Base-by-base conservation (phyloP, 768 basidiomycete species). In the Russula sp. region DNA sequence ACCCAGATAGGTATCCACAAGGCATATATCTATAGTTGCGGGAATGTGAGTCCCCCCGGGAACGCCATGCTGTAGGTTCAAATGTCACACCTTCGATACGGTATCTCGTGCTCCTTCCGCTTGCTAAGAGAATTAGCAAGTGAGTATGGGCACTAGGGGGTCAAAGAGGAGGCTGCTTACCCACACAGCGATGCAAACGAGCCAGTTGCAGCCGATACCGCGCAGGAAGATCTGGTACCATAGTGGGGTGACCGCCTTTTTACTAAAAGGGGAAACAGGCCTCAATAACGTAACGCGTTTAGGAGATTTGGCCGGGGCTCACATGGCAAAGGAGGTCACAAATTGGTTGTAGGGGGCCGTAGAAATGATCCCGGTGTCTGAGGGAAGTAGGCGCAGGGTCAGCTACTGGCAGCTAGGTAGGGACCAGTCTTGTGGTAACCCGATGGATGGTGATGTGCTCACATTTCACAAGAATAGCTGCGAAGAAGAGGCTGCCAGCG, bases 1-100 rank as follows among this genome's bases (percentile, higher is more conserved):
- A 89, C 85, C 85, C 86, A 89, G 63, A 89, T 88, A 6, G 88
- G 88, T 59, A 89, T 81, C 88, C 87, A 89, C 53, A 82, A 77
- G 0, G 83, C 82, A 61, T 84, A 74, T 44, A 89, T 77, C 80
- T 85, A 53, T 55, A 10, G 54, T 32, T 22, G 39, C 59, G 10
- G 58, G 58, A 57, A 44, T 10, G 6, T 35, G 34, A 22, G n/a
- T 34, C 51, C 13, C 18, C 16, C 6, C n/a, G 45, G 20, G 45
- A 20, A 20, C 10, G n/a, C 4, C 2, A 47, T 16, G 8, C 7
- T 6, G 20, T n/a, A n/a, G 9, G 45, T 18, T 47, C 20, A 39
- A 48, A 22, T 27, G 9, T 48, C 64, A 37, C 63, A 83, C 82
- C 78, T 89, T 89, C 7, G 88, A 89, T 10, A 84, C 69, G 0